Evolutionary conservation across 2,329 filamentous ascomycete genomes (phyloP).

Genomic region (Colletotrichum noveboracense): DNA sequence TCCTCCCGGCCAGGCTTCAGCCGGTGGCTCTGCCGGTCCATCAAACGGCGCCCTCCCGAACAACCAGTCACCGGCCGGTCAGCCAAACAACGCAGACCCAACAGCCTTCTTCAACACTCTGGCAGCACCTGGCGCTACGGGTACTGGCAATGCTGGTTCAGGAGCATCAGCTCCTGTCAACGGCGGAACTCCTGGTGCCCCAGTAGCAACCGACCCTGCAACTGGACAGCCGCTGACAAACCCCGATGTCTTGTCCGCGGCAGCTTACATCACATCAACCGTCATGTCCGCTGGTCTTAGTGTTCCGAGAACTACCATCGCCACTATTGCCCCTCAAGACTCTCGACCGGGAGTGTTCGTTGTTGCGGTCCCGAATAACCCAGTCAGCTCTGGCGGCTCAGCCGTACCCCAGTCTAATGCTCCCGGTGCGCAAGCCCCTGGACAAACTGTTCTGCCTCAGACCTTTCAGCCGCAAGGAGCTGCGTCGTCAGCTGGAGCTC

Average conservation of each 20-base stretch:
- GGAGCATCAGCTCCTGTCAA: background rate
- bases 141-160: rapidly evolving
- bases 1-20: background rate
- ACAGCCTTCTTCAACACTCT: background rate
- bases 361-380: background rate
- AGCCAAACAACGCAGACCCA: background rate
- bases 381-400: background rate
- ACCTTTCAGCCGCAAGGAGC: background rate
- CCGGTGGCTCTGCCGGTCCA: background rate
- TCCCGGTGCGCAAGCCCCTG: background rate
- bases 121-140: background rate
- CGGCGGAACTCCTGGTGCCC: background rate
- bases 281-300: background rate
- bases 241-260: background rate
- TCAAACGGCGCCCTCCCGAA: background rate
- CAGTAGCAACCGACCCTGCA: background rate
- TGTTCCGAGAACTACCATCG: background rate
- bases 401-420: background rate
- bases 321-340: background rate
- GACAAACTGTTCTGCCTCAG: background rate
- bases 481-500: background rate
- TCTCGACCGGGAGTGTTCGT: background rate
- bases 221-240: background rate
- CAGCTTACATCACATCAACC: background rate
- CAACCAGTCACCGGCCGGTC: background rate